phyloP scores from a whole-genome alignment of 257 asterid species.

The Nicotiana sylvestris region DNA sequence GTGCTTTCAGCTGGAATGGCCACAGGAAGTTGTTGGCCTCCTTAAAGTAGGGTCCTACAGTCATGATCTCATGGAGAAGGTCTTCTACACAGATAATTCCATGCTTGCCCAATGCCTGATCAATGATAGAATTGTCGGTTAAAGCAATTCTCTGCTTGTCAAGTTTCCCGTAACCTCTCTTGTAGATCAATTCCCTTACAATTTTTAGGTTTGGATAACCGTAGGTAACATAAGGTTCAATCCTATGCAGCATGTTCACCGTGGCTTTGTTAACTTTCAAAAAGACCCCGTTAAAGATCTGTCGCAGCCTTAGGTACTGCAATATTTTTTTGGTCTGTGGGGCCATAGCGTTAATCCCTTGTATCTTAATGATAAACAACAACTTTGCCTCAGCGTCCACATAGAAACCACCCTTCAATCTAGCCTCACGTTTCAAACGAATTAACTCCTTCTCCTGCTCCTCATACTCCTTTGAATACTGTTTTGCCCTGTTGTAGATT shows the following conservation, averaged over 20 bases:
- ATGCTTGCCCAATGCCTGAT: constrained; percentile 40
- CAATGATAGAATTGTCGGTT: constrained; percentile 47
- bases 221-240: too few relatives aligned
- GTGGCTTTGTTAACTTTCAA: constrained; percentile 12
- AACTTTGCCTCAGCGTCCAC: constrained; percentile 53
- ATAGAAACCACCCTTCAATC: constrained; percentile 62
- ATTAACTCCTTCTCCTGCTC: constrained; percentile 48
- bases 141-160: constrained; percentile 18
- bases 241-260: too few relatives aligned
- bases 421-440: constrained; percentile 51
- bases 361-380: constrained; percentile 46
- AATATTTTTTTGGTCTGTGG: constrained; percentile 51
- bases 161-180: too few relatives aligned
- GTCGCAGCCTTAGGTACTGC: constrained; percentile 40
- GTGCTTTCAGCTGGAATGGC: constrained; percentile 48
- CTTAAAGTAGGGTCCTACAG: constrained; percentile 53
- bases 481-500: not conserved
- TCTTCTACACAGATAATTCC: constrained; percentile 52
- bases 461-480: constrained; percentile 39
- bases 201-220: too few relatives aligned
- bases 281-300: constrained; percentile 63
- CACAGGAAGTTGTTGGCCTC: constrained; percentile 54
- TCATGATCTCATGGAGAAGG: constrained; percentile 49
- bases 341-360: not conserved
- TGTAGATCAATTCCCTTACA: too few relatives aligned